A percentile compares a stretch with the other conserved stretches of the same genome.
Evolutionary conservation across 768 basidiomycete genomes (phyloP).

Genomic region (Inosperma sp.): DNA sequence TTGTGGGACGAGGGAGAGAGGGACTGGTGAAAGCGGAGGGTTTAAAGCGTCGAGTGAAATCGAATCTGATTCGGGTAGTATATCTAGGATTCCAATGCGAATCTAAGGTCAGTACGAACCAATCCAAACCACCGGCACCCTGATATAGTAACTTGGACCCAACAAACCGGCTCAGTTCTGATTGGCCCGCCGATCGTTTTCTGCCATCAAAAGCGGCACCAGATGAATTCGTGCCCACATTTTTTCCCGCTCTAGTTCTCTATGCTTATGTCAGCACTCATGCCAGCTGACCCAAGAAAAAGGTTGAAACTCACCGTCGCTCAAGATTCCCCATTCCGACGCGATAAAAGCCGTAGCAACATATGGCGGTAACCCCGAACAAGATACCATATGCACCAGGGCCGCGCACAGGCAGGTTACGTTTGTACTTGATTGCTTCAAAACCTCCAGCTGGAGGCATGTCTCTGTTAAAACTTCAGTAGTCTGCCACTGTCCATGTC

Average conservation of each 20-base stretch:
- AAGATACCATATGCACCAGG: conserved; percentile 84
- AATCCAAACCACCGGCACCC: conserved; percentile 8
- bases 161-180: conserved; percentile 96
- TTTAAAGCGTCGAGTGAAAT: conserved; percentile 1
- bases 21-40: not conserved
- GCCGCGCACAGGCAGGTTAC: conserved; percentile 87
- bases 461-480: conserved; percentile 52
- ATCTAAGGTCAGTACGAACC: conserved; percentile 35
- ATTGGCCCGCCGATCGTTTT: conserved; percentile 79
- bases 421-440: conserved; percentile 89
- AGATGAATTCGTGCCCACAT: conserved; percentile 95
- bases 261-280: conserved; percentile 42
- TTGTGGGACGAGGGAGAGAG: conserved; percentile 26
- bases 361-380: conserved; percentile 79
- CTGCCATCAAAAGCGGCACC: conserved; percentile 86
- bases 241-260: conserved; percentile 90
- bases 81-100: conserved; percentile 16
- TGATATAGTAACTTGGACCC: conserved; percentile 32
- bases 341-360: conserved; percentile 88
- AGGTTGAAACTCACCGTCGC: conserved; percentile 65
- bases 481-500: not conserved
- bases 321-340: conserved; percentile 89
- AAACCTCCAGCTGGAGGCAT: conserved; percentile 95
- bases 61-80: conserved; percentile 16
- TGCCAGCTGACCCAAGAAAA: conserved; percentile 51